Percentiles rank a stretch among this genome's conserved stretches.
Evolutionary conservation across 495 filamentous ascomycete genomes (phyloP).

Genomic region (Hypoxylon fragiforme): DNA sequence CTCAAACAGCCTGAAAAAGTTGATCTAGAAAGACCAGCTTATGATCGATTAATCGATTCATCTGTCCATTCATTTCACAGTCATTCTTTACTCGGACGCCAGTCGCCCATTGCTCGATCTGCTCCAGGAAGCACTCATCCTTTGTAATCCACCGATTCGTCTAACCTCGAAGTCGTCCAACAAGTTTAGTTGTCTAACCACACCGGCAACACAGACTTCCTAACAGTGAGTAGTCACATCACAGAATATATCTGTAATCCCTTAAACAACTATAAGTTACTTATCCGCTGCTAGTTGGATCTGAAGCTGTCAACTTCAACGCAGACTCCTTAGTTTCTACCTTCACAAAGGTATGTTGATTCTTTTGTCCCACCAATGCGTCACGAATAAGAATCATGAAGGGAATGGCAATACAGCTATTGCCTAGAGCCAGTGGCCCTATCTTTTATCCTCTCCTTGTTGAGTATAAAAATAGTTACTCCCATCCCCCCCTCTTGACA

Average conservation of each 20-base stretch:
- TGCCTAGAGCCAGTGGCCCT: background rate
- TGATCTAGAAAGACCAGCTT: conserved; percentile 10
- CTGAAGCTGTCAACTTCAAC: conserved; percentile 32
- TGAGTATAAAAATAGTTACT: conserved; percentile 1
- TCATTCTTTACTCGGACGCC: conserved; percentile 43
- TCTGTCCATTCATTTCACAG: conserved; percentile 33
- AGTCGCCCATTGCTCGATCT: conserved; percentile 34
- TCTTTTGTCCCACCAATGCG: background rate
- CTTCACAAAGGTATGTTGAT: conserved; percentile 18
- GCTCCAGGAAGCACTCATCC: conserved; percentile 32
- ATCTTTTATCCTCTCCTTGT: conserved; percentile 3
- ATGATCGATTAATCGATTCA: conserved; percentile 29
- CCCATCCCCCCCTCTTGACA: conserved; percentile 8
- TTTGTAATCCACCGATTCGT: conserved; percentile 12
- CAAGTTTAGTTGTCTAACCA: conserved; percentile 39
- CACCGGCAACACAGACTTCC: conserved; percentile 16
- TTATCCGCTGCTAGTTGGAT: conserved; percentile 40
- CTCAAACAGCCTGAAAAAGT: conserved; percentile 12
- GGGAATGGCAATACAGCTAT: background rate
- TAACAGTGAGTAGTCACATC: conserved; percentile 6
- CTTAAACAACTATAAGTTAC: conserved; percentile 19
- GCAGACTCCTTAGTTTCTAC: no score
- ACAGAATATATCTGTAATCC: conserved; percentile 6
- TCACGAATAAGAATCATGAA: background rate
- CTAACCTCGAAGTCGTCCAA: conserved; percentile 18